Percentiles rank a stretch among this genome's conserved stretches.
Conservation (phyloP, 2,329 filamentous ascomycete genomes). For the Ilyonectria robusta region DNA sequence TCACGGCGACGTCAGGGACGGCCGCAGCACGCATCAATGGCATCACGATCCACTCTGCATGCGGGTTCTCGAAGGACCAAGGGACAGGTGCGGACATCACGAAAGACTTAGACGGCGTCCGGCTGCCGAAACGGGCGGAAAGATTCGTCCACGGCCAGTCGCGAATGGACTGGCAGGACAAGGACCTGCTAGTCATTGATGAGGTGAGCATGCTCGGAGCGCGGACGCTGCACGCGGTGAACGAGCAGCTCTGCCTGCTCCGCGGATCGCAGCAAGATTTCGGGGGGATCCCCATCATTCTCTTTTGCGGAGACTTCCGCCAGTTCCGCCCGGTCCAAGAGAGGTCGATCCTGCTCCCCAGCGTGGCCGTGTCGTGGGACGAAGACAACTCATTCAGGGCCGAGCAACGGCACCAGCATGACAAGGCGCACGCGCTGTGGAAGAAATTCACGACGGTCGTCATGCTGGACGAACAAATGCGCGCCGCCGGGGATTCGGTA, state of each 20-base stretch:
- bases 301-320: slow-evolving; percentile 25
- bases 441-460: slow-evolving; percentile 30
- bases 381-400: slow-evolving; percentile 18
- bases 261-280: slow-evolving; percentile 4
- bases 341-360: background rate
- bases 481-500: too few relatives aligned
- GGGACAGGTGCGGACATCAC: background rate
- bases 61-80: background rate
- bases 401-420: slow-evolving; percentile 27
- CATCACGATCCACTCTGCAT: background rate
- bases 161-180: slow-evolving; percentile 1
- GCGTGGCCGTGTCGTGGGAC: background rate
- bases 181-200: background rate
- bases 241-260: too few relatives aligned
- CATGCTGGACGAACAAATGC: slow-evolving; percentile 7
- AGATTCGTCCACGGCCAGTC: background rate
- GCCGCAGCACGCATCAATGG: background rate
- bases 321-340: slow-evolving; percentile 12
- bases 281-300: slow-evolving; percentile 14
- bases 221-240: background rate
- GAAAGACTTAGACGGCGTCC: too few relatives aligned
- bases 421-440: slow-evolving; percentile 28
- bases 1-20: slow-evolving; percentile 19
- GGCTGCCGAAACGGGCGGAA: too few relatives aligned
- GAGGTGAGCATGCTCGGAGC: background rate